These are phyloP conservation scores for Meyerozyma elateridarum DNA, from an alignment of 1,139 yeast genomes.

Conservation along the genomic window DNA sequence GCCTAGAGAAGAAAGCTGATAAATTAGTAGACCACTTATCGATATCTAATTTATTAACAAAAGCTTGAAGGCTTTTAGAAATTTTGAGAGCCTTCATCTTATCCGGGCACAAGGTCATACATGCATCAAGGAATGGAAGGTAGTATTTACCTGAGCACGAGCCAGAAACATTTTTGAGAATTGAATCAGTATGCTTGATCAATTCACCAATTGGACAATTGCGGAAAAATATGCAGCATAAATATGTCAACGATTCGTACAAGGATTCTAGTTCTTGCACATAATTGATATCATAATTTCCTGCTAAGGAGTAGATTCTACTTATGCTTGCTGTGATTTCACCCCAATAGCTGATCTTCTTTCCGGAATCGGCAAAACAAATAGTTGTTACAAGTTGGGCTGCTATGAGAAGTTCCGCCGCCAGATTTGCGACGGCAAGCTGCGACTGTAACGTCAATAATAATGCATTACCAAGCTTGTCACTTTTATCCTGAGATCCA, in stretches of 20 bases:
- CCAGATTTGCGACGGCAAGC: not conserved
- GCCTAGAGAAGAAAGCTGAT: constrained; percentile 42
- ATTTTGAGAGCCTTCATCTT: constrained; percentile 45
- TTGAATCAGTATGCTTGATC: constrained; percentile 41
- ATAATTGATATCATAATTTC: constrained; percentile 12
- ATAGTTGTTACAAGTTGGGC: constrained; percentile 38
- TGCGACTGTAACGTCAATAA: not conserved
- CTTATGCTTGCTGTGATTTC: constrained; percentile 16
- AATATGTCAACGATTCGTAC: constrained; percentile 27
- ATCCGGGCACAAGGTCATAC: constrained; percentile 38
- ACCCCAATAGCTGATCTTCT: constrained; percentile 48
- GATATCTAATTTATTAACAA: constrained; percentile 25
- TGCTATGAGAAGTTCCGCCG: constrained; percentile 15
- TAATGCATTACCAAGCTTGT: constrained; percentile 22
- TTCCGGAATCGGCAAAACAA: constrained; percentile 66
- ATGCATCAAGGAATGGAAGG: constrained; percentile 47
- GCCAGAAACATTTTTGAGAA: constrained; percentile 31
- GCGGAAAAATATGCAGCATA: constrained; percentile 49
- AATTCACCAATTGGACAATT: constrained; percentile 52
- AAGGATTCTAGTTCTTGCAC: too few species aligned
- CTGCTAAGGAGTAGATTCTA: constrained; percentile 7
- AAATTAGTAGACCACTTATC: constrained; percentile 12
- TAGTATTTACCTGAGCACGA: constrained; percentile 33
- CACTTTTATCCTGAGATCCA: constrained; percentile 52
- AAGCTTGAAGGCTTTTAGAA: constrained; percentile 45